Conservation (phyloP, 495 filamentous ascomycete species). For the Geopyxis carbonaria region DNA sequence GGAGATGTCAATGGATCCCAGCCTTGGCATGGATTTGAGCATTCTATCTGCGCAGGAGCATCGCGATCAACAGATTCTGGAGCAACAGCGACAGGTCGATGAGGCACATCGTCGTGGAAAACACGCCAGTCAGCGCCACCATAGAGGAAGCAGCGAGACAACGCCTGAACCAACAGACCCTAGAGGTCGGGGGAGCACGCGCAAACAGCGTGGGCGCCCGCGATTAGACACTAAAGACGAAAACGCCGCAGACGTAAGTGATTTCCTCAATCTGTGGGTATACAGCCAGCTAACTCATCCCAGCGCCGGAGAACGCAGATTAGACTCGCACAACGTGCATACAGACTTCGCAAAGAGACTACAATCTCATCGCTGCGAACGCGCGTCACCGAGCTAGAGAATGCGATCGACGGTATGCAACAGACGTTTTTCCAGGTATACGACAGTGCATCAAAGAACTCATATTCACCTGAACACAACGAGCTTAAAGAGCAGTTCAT, state of each 20-base stretch:
- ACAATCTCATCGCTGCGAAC: conserved; percentile 57
- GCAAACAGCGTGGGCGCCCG: conserved; percentile 44
- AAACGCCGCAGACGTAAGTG: conserved; percentile 29
- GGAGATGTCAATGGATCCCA: conserved; percentile 19
- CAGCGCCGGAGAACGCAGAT: conserved; percentile 79
- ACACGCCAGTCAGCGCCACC: no score
- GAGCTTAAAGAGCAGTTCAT: conserved; percentile 30
- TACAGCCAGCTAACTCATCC: conserved; percentile 7
- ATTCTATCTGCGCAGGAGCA: conserved; percentile 23
- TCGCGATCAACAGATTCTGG: conserved; percentile 18
- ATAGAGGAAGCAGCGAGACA: no score
- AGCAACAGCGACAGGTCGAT: no score
- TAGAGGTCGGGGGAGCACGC: conserved; percentile 14
- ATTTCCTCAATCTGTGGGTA: background rate
- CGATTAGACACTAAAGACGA: conserved; percentile 55
- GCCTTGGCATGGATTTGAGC: conserved; percentile 22
- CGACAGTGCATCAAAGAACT: conserved; percentile 23
- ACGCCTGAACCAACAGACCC: no score
- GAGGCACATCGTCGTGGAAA: no score
- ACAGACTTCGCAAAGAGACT: conserved; percentile 67
- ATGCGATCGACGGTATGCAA: conserved; percentile 56
- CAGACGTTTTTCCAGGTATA: conserved; percentile 46
- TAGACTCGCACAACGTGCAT: conserved; percentile 67
- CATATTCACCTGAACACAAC: conserved; percentile 23
- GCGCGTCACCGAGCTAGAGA: conserved; percentile 46